Evolutionary conservation across 1,284 basidiomycete genomes (phyloP), one percentile per base, ranked within the genome.

Genomic region (Ganoderma multipileum): DNA sequence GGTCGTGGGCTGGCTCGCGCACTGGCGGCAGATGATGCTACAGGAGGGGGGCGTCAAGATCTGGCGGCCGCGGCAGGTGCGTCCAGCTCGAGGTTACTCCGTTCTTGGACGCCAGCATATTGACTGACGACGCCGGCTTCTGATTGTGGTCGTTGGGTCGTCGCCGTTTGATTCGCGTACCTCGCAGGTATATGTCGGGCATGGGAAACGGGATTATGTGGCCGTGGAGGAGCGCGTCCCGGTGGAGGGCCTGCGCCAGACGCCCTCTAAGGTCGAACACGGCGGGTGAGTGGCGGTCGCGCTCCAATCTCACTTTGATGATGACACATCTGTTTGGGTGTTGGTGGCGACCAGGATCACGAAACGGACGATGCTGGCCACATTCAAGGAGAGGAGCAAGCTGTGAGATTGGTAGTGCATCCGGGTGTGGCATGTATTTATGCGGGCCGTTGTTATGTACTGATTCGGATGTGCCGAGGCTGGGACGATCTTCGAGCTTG

Each of bases 11-110:
- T 95, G 94, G 95, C 83, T 95, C 12, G 94, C 95, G 0, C 94
- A 95, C 79, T 95, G 94, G 93, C 84, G 93, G 68, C 91, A 95
- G 88, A 94, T 95, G 92, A 95, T 95, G 94, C 82, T 96, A 65
- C 91, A 93, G 76, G 86, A 91, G 42, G 93, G 90, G 23, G 93
- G 93, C 62, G 94, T 96, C 68, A 96, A 95, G 81, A 96, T 96
- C 73, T 96, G 95, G 95, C 85, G 94, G 54, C 95, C 94, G 52
- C 85, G 91, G 75, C 94, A 96, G 85, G 88, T 94, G 78, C 72
- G 81, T 71, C 60, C 59, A 39, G n/a, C 23, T 41, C 38, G 14
- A 41, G 18, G 23, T 60, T 26, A 16, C 38, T 26, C 39, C 26
- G 58, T 38, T 26, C 58, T 39, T 42, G 58, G n/a, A n/a, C n/a